Base-by-base conservation (phyloP, 1,284 basidiomycete genomes). In the Sphagnurus paluster region DNA sequence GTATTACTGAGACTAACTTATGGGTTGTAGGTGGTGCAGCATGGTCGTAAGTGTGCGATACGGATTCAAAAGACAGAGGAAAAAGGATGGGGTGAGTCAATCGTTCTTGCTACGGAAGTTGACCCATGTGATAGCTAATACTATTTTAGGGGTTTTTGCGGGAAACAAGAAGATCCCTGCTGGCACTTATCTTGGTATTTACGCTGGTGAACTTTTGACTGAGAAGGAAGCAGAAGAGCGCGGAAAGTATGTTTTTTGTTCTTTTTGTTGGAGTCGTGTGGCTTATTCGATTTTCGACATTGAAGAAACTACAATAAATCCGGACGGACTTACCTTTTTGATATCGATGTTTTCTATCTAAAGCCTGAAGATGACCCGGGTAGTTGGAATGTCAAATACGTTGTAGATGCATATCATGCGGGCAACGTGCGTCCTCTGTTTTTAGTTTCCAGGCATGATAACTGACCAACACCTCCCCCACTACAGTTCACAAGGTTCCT, bases 311-410 rank as follows among this genome's bases (percentile, higher is more conserved):
- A 97, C 60, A 82, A 91, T 58, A 70, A 76, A 43, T 80, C 83
- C 41, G 89, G 87, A 2, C 71, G 85, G 38, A 95, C 93, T 0
- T 97, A 97, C 57, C 72, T 95, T 1, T 90, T 95, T 55, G 82
- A 91, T 52, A 58, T 93, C 16, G 92, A 95, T 57, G 87, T 84
- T 53, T 85, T 80, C 54, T 76, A 89, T 56, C 67, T 93, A 45
- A 64, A 69, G 59, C n/a, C n/a, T n/a, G 40, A 69, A 39, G 66
- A 58, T 10, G 55, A 63, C 11, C 59, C 60, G 2, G 53, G 69
- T n/a, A n/a, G n/a, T 10, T 67, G 67, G 55, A 68, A 71, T 2
- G 60, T 55, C 23, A 58, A 76, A 21, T 88, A 81, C 53, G 68
- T 74, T 30, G 80, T 94, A 1, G 92, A 94, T 67, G 91, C 92